Percentiles rank a stretch among this genome's conserved stretches.
Conservation (phyloP, 768 basidiomycete genomes). For the Russula lepida region DNA sequence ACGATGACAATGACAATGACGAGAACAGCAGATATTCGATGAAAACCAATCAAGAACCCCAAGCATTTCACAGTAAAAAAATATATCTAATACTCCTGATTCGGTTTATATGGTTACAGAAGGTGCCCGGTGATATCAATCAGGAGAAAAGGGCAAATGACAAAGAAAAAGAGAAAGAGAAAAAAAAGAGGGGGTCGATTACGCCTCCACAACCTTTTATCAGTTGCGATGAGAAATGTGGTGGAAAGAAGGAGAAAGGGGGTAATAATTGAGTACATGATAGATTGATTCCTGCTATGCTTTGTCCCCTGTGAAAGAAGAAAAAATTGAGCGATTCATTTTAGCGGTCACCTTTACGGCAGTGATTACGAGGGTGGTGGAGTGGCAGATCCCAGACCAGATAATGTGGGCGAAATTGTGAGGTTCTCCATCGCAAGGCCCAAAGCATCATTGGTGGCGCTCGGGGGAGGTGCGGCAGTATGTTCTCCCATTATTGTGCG, state of each 20-base stretch:
- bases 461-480: constrained; percentile 30
- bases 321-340: not conserved
- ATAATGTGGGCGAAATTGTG: constrained; percentile 7
- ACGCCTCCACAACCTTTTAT: no score
- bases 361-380: constrained; percentile 19
- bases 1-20: no score
- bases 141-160: not conserved
- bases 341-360: not conserved
- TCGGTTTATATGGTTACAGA: not conserved
- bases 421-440: constrained; percentile 34
- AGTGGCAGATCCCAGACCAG: constrained; percentile 3
- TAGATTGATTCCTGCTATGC: not conserved
- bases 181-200: not conserved
- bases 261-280: no score
- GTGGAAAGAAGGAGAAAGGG: no score
- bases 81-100: not conserved
- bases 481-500: constrained; percentile 29
- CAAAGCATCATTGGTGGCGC: constrained; percentile 30
- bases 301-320: not conserved
- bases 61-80: not conserved
- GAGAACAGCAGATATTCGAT: not conserved
- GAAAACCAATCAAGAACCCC: not conserved
- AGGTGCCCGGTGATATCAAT: no score
- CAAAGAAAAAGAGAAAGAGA: no score
- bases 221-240: no score